Base-by-base conservation (phyloP, 2,329 filamentous ascomycete species). In the Aspergillus proliferans region DNA sequence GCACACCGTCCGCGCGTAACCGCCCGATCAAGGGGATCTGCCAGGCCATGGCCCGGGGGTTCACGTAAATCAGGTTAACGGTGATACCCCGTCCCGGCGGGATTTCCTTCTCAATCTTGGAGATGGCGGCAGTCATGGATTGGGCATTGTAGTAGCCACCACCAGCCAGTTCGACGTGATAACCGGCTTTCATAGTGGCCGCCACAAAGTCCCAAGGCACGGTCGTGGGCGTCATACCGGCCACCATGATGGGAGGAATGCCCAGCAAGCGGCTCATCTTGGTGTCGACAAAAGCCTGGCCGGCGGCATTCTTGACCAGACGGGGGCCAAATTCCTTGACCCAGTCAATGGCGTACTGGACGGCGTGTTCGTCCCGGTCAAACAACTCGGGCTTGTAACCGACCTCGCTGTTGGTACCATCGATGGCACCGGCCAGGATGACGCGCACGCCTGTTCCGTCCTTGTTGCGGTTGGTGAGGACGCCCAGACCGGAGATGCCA, bases 381-480 rank as follows among this genome's bases (percentile, higher is more conserved):
- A 98, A 98, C 46, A 98, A 79, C 73, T 98, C 93, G 2, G 92
- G 87, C 79, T 98, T 98, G 78, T 96, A 98, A 48, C 93, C 93
- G 53, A 98, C 86, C 70, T 97, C 93, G 28, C 81, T 78, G 51
- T 94, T 86, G 18, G 90, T 90, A 46, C 92, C 92, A 62, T 92
- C 88, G 61, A 98, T 86, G n/a, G 89, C 82, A 55, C 94, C 93
- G 40, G 90, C 93, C 50, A 98, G 80, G 57, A 98, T 95, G 57
- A 98, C 91, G 52, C 92, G 89, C 33, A 98, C 93, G 62, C 93
- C 93, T 50, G 90, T 97, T 55, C 93, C 93, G 70, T 98, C 94
- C 77, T 98, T 98, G 80, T 97, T 98, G 62, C 93, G 88, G 78
- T 95, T 97, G 50, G 93, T 98, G 55, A 98, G 77, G 42, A 95